Evolutionary conservation across 2,329 filamentous ascomycete genomes (phyloP).

Genomic region (Chalara sp.): DNA sequence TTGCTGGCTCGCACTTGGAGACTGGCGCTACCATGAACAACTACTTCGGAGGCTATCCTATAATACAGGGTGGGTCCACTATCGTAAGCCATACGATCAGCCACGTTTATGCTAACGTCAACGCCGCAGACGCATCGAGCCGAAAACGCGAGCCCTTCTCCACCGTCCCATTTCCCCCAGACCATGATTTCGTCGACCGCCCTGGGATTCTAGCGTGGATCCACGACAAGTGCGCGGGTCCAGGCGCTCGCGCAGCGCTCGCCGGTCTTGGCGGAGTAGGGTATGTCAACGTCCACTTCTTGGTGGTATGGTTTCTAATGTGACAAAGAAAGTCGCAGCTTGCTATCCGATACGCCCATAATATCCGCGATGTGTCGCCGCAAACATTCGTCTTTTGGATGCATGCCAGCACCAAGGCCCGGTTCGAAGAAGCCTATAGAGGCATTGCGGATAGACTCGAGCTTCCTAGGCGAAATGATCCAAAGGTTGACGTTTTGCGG

Average conservation of each 20-base stretch:
- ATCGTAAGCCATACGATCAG: neutral
- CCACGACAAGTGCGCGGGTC: conserved; percentile 8
- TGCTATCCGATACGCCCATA: neutral
- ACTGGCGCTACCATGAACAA: neutral
- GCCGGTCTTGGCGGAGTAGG: conserved; percentile 23
- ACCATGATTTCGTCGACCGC: conserved; percentile 21
- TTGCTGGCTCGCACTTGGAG: neutral
- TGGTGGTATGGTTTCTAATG: neutral
- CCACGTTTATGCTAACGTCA: neutral
- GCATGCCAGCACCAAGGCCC: conserved; percentile 10
- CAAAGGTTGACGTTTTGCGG: conserved; percentile 3
- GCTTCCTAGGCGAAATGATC: conserved; percentile 1
- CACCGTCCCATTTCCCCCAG: conserved; percentile 17
- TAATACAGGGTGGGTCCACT: neutral
- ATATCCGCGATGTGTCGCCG: neutral
- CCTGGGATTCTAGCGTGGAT: conserved; percentile 5
- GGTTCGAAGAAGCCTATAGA: conserved; percentile 15
- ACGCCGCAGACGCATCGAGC: neutral
- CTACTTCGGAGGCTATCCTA: neutral
- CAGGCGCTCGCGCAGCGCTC: conserved; percentile 17
- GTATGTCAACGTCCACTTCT: conserved; percentile 1
- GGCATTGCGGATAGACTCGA: conserved; percentile 10
- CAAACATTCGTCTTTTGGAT: conserved; percentile 14
- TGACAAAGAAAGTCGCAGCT: neutral
- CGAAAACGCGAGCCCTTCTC: neutral